Evolutionary conservation across 78 protist species (phyloP).

Genomic region (Salpingoeca rosetta): DNA sequence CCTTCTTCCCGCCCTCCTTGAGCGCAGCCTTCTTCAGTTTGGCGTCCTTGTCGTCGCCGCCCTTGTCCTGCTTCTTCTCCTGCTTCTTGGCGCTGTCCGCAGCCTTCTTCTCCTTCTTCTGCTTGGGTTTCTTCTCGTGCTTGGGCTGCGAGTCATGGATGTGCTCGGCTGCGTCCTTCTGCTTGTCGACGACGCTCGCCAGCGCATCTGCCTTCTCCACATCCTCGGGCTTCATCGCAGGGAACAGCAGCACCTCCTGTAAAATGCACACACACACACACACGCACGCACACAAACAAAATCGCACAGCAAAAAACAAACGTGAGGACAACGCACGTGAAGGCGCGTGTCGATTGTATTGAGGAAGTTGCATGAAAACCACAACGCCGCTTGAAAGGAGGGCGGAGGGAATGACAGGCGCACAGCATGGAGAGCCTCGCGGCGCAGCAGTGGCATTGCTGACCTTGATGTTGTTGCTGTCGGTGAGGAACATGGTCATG

Average conservation of each 20-base stretch:
- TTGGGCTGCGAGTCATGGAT: background rate
- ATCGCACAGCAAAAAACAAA: background rate
- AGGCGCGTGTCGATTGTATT: background rate
- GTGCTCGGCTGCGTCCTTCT: too few species aligned
- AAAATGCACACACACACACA: too few species aligned
- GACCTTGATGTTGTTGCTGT: conserved; percentile 83
- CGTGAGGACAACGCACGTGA: background rate
- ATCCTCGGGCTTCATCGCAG: conserved; percentile 91
- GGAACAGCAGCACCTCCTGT: conserved; percentile 96
- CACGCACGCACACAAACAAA: too few species aligned
- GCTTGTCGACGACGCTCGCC: background rate
- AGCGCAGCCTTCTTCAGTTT: conserved; percentile 1
- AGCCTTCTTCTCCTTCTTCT: background rate
- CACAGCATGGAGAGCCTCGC: background rate
- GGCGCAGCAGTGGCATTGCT: background rate
- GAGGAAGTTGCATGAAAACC: too few species aligned
- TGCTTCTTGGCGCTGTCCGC: background rate
- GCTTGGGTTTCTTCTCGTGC: background rate
- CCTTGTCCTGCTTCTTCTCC: conserved; percentile 1
- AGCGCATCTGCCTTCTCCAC: background rate
- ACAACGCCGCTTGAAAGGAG: background rate
- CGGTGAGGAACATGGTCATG: conserved; percentile 90
- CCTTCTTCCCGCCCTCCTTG: conserved; percentile 39
- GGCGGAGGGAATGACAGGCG: background rate
- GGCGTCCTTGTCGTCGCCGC: background rate